Conservation (phyloP, 2,329 filamentous ascomycete species). For the Teratosphaeria gauchensis region DNA sequence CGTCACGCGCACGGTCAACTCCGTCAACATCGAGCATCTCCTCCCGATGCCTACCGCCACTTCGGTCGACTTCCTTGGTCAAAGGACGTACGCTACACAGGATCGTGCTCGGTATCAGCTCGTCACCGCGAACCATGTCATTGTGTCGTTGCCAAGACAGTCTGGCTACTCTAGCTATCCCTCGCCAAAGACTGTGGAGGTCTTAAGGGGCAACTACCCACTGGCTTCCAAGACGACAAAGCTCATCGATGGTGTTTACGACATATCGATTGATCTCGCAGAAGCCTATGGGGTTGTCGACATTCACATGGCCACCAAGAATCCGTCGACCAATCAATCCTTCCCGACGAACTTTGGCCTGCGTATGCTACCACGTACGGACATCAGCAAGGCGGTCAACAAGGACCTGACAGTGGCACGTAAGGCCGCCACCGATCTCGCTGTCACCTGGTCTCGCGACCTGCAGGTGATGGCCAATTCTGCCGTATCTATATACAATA, state of each 20-base stretch:
- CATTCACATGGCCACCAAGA: constrained; percentile 13
- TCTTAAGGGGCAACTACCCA: constrained; percentile 1
- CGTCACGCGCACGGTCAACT: constrained; percentile 11
- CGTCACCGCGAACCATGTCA: constrained; percentile 15
- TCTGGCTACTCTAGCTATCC: not conserved
- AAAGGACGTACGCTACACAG: not conserved
- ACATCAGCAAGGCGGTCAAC: constrained; percentile 17
- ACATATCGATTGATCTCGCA: constrained; percentile 13
- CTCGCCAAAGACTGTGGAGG: not conserved
- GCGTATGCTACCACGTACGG: constrained; percentile 16
- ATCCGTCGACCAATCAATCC: constrained; percentile 12
- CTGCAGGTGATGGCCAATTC: constrained; percentile 7
- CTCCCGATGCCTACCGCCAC: constrained; percentile 12
- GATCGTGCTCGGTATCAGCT: constrained; percentile 9
- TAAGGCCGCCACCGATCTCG: constrained; percentile 1
- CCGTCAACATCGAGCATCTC: constrained; percentile 20
- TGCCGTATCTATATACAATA: not conserved
- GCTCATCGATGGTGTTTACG: constrained; percentile 22
- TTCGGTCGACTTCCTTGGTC: constrained; percentile 5
- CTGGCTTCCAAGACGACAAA: constrained; percentile 12
- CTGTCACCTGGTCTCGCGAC: constrained; percentile 12
- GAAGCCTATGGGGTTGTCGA: constrained; percentile 19
- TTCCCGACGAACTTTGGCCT: constrained; percentile 19
- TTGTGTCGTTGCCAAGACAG: constrained; percentile 16
- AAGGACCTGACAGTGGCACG: constrained; percentile 18